These are phyloP conservation scores for Berberis vulgaris DNA, from an alignment of 164 flowering plant genomes.

Conservation along the genomic window DNA sequence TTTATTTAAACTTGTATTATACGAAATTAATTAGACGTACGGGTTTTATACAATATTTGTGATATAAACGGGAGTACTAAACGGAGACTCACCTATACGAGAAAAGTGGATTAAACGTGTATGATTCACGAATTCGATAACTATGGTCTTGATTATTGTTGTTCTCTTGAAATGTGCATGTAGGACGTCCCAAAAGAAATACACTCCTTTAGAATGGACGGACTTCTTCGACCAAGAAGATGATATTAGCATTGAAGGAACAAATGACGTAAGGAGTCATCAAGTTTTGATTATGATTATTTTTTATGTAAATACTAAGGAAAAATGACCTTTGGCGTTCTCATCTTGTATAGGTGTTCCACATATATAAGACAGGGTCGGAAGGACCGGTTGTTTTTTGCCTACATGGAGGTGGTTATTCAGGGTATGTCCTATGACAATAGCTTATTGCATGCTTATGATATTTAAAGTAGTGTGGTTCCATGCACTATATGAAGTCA, in stretches of 20 bases:
- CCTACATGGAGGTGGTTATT: slow-evolving; percentile 94
- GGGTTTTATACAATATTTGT: no score
- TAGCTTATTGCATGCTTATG: no score
- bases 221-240: slow-evolving; percentile 69
- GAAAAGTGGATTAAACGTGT: no score
- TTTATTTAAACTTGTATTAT: no score
- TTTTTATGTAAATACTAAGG: no score
- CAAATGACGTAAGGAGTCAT: slow-evolving; percentile 30
- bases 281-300: no score
- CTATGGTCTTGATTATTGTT: not conserved
- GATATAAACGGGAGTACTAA: no score
- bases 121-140: no score
- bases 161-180: not conserved
- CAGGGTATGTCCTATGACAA: slow-evolving; percentile 50
- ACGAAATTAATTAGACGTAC: no score
- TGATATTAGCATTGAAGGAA: slow-evolving; percentile 47
- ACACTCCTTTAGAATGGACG: slow-evolving; percentile 56
- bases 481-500: no score
- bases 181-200: slow-evolving; percentile 48
- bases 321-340: not conserved
- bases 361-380: slow-evolving; percentile 71
- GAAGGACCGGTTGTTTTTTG: slow-evolving; percentile 92
- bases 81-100: no score
- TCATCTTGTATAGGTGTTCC: slow-evolving; percentile 63
- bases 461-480: no score